Conservation (phyloP, 306 rosid species). For the Astragalus membranaceus region DNA sequence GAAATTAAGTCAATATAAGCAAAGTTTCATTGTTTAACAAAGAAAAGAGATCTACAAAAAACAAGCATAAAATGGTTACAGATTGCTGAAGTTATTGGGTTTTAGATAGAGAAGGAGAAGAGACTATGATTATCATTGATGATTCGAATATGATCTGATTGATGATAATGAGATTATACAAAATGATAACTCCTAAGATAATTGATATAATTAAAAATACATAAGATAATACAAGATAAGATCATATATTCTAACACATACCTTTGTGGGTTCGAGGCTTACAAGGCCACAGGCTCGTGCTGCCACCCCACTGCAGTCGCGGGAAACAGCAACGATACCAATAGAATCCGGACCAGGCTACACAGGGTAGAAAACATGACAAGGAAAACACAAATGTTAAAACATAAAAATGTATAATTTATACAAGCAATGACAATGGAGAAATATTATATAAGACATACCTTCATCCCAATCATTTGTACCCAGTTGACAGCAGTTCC, state of each 20-base stretch:
- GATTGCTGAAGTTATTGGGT: no score
- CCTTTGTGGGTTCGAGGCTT: conserved; percentile 84
- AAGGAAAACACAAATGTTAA: background rate
- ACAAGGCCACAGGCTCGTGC: conserved; percentile 90
- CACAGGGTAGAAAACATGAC: background rate
- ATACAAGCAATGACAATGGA: background rate
- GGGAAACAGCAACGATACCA: conserved; percentile 86
- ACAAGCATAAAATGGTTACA: background rate
- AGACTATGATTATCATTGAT: no score
- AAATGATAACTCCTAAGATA: no score
- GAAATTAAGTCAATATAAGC: background rate
- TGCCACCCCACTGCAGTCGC: conserved; percentile 73
- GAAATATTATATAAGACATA: background rate
- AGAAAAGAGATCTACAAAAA: background rate
- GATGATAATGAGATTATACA: no score
- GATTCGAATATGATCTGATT: no score
- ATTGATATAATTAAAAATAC: no score
- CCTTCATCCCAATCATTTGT: conserved; percentile 99
- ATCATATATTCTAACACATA: background rate
- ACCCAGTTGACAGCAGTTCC: conserved; percentile 99
- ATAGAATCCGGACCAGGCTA: conserved; percentile 97
- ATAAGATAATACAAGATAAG: no score
- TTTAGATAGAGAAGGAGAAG: no score
- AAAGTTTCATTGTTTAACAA: background rate
- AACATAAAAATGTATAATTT: background rate